Base-by-base conservation (phyloP, 495 filamentous ascomycete species). In the Podospora pseudoanserina region DNA sequence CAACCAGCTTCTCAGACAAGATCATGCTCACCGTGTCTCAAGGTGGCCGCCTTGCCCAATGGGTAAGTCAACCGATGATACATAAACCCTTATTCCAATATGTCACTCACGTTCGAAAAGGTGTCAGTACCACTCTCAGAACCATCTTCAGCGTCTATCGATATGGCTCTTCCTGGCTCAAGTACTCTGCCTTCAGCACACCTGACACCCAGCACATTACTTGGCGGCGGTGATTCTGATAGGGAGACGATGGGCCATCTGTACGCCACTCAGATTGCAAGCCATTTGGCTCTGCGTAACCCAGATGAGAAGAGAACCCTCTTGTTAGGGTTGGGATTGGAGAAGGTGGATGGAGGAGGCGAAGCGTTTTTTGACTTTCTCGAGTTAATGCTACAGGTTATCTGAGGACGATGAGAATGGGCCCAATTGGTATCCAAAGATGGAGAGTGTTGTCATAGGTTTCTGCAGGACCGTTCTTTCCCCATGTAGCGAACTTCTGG, bases 1-100 rank as follows among this genome's bases (percentile, higher is more conserved):
- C 81, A 6, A 79, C 91, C 49, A 86, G 81, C 71, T 97, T 98
- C 81, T 87, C 90, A 13, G 95, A 99, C 83, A 96, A 92, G 77
- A 96, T 99, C 76, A 81, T 99, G 74, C 79, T 99, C 57, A 97
- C 93, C 0, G 86, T 99, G 67, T 91, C 91, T 3, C 94, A 97
- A 77, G 85, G 87, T 67, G 95, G 94, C 55, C 86, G 91, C 70
- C 81, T 97, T 49, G 90, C 91, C 9, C 95, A 98, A 81, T 99
- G 95, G 95, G 93, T 97, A 76, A 69, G 81, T 81, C 39, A 68
- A 23, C 68, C 4, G 30, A 39, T 44, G 61, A 62, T 62, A n/a
- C 58, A 49, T 27, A 20, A 30, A 19, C 15, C 15, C 44, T 30
- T 58, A n/a, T 9, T 34, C 68, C 4, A 53, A 63, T 63, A 57